Conservation (phyloP, 768 basidiomycete genomes). For the Boletus pseudo-olivaceus region DNA sequence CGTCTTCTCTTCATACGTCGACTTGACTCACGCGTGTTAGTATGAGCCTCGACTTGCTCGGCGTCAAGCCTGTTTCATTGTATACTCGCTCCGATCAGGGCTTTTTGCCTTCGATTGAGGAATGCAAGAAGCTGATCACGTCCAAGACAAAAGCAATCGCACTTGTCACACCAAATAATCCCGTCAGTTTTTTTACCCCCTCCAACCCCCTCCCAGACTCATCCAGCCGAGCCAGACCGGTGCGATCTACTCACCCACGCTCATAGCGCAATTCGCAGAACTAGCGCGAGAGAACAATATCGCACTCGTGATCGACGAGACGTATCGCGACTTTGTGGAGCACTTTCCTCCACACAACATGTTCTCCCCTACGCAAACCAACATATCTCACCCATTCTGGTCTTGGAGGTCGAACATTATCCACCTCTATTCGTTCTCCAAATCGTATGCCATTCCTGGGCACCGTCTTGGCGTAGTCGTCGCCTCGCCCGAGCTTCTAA, state of each 20-base stretch:
- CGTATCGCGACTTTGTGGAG: slow-evolving; percentile 79
- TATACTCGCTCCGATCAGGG: slow-evolving; percentile 45
- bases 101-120: slow-evolving; percentile 57
- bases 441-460: slow-evolving; percentile 77
- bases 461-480: slow-evolving; percentile 74
- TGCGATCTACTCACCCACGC: slow-evolving; percentile 54
- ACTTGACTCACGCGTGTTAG: slow-evolving; percentile 28
- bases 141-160: slow-evolving; percentile 63
- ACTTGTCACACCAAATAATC: slow-evolving; percentile 77
- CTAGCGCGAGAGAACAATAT: slow-evolving; percentile 54
- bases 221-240: slow-evolving; percentile 49
- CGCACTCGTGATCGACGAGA: slow-evolving; percentile 82
- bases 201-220: neutral
- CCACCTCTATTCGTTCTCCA: slow-evolving; percentile 78
- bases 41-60: slow-evolving; percentile 66
- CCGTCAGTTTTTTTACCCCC: slow-evolving; percentile 36
- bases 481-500: slow-evolving; percentile 53
- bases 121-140: slow-evolving; percentile 52
- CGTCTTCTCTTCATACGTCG: neutral
- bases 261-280: slow-evolving; percentile 55
- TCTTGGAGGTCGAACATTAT: slow-evolving; percentile 62
- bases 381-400: slow-evolving; percentile 13
- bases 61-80: slow-evolving; percentile 55
- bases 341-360: slow-evolving; percentile 50
- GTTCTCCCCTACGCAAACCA: slow-evolving; percentile 35